Conservation (phyloP, 2,329 filamentous ascomycete genomes). For the Paecilomyces formosus region DNA sequence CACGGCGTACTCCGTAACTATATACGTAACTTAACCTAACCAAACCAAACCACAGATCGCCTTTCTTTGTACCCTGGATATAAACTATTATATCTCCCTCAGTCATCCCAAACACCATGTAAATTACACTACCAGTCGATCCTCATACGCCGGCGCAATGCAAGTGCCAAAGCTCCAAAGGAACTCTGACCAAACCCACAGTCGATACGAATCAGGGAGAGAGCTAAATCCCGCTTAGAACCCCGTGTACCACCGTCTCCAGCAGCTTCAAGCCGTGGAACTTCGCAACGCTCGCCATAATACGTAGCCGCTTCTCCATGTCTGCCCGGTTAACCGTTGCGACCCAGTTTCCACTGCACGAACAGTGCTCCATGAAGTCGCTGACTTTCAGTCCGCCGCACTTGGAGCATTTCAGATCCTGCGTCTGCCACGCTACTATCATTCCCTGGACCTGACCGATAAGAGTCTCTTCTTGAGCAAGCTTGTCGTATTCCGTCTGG, state of each 20-base stretch:
- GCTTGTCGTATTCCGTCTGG: constrained; percentile 64
- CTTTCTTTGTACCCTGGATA: background rate
- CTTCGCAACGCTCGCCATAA: constrained; percentile 66
- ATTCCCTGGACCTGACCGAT: constrained; percentile 68
- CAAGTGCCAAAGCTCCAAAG: background rate
- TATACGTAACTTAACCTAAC: background rate
- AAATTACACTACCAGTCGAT: background rate
- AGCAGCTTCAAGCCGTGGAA: constrained; percentile 81
- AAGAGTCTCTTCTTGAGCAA: constrained; percentile 75
- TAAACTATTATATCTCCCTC: background rate
- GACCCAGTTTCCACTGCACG: constrained; percentile 80
- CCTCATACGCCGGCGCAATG: background rate
- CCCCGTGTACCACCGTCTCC: constrained; percentile 61
- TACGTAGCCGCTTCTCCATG: constrained; percentile 56
- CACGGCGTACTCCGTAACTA: no score
- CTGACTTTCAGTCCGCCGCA: constrained; percentile 63
- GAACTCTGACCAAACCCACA: background rate
- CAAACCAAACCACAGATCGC: background rate
- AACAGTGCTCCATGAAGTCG: constrained; percentile 95
- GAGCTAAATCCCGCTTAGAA: constrained; percentile 41
- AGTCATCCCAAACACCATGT: background rate
- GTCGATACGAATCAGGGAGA: constrained; percentile 1
- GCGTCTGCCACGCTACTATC: constrained; percentile 73
- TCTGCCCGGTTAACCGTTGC: constrained; percentile 62
- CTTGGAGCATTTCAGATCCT: constrained; percentile 83